Evolutionary conservation across 1,139 yeast genomes (phyloP).

Genomic region (Geotrichum klebahnii): DNA sequence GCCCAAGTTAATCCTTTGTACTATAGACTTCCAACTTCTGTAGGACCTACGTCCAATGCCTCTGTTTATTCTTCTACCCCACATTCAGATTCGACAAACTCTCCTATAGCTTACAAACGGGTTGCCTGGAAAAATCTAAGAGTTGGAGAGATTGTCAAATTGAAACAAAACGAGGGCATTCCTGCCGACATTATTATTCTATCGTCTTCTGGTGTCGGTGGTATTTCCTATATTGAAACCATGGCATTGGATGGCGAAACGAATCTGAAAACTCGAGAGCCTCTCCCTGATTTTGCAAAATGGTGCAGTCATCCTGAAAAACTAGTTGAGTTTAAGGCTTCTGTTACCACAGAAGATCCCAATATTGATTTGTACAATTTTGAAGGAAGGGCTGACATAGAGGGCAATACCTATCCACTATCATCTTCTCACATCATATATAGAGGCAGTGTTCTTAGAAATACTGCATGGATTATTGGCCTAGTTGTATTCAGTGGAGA

Average conservation of each 20-base stretch:
- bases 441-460: conserved; percentile 83
- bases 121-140: conserved; percentile 65
- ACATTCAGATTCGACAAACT: neutral
- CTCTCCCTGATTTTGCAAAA: conserved; percentile 60
- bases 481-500: conserved; percentile 90
- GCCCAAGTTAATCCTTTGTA: conserved; percentile 24
- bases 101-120: conserved; percentile 39
- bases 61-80: conserved; percentile 24
- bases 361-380: conserved; percentile 85
- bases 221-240: conserved; percentile 83
- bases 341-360: conserved; percentile 75
- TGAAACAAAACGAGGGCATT: conserved; percentile 80
- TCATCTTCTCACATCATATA: conserved; percentile 78
- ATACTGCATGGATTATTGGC: conserved; percentile 70
- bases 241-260: conserved; percentile 98
- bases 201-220: conserved; percentile 61
- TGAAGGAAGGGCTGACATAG: conserved; percentile 60
- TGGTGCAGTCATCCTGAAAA: conserved; percentile 49
- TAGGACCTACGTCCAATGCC: neutral
- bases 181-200: conserved; percentile 84
- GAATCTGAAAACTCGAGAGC: conserved; percentile 68
- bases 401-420: conserved; percentile 50
- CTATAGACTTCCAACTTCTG: neutral
- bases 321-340: conserved; percentile 49
- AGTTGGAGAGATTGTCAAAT: conserved; percentile 77